Conservation (phyloP, 2,329 filamentous ascomycete species). For the Neofusicoccum sp. region DNA sequence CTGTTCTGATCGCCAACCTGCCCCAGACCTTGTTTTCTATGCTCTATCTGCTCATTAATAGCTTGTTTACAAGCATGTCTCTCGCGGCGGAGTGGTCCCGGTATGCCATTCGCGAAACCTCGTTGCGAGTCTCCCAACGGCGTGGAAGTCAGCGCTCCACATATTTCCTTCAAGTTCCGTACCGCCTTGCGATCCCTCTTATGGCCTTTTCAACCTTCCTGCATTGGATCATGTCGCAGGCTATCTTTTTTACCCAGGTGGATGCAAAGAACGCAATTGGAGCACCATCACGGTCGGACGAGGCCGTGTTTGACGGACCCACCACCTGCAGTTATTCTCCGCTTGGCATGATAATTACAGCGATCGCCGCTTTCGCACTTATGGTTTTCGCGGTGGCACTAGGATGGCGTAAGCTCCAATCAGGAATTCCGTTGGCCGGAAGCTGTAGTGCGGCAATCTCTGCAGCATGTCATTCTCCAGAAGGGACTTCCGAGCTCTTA, state of each 20-base stretch:
- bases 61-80: slow-evolving; percentile 51
- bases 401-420: background rate
- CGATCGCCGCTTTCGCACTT: background rate
- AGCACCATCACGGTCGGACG: too few relatives aligned
- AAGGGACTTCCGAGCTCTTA: too few relatives aligned
- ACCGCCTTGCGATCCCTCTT: slow-evolving; percentile 41
- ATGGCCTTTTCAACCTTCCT: slow-evolving; percentile 35
- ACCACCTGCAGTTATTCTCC: slow-evolving; percentile 5
- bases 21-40: slow-evolving; percentile 43
- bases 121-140: slow-evolving; percentile 43
- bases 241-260: slow-evolving; percentile 44
- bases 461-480: too few relatives aligned
- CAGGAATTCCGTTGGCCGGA: too few relatives aligned
- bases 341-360: background rate
- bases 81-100: slow-evolving; percentile 51
- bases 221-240: slow-evolving; percentile 50
- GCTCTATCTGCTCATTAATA: slow-evolving; percentile 51
- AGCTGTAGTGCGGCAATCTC: too few relatives aligned
- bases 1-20: slow-evolving; percentile 1
- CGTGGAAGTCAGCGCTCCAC: slow-evolving; percentile 40
- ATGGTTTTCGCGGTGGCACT: background rate
- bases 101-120: slow-evolving; percentile 38
- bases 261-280: slow-evolving; percentile 16
- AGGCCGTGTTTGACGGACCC: background rate
- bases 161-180: slow-evolving; percentile 47